A percentile compares a stretch with the other conserved stretches of the same genome.
Evolutionary conservation across 345 rosid genomes (phyloP).

Genomic region (Arabis hirsuta): DNA sequence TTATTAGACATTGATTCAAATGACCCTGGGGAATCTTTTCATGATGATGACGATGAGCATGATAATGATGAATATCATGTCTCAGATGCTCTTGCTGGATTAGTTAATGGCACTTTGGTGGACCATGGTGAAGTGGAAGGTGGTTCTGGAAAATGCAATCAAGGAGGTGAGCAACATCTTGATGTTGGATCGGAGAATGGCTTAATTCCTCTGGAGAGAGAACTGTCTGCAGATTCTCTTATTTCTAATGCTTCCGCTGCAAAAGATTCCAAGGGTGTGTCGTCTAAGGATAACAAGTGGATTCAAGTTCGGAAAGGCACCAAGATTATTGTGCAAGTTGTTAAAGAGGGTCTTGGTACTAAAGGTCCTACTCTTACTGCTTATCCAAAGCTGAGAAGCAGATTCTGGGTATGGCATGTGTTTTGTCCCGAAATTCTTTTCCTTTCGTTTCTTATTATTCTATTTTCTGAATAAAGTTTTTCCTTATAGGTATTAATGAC

Average conservation of each 20-base stretch:
- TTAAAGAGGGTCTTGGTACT: constrained; percentile 95
- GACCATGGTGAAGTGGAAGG: constrained; percentile 56
- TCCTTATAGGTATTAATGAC: constrained; percentile 68
- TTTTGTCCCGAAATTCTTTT: constrained; percentile 18
- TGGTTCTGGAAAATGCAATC: constrained; percentile 52
- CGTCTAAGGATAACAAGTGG: constrained; percentile 64
- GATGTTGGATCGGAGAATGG: constrained; percentile 49
- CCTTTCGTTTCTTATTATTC: constrained; percentile 25
- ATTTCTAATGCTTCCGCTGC: constrained; percentile 44
- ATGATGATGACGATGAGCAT: constrained; percentile 66
- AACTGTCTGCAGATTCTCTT: constrained; percentile 43
- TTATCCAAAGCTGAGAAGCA: constrained; percentile 86
- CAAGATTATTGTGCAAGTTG: constrained; percentile 94
- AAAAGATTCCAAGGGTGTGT: constrained; percentile 43
- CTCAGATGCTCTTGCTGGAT: constrained; percentile 55
- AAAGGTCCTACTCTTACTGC: constrained; percentile 92
- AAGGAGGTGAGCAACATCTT: constrained; percentile 51
- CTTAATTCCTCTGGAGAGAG: constrained; percentile 44
- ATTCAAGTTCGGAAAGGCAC: constrained; percentile 79
- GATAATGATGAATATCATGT: constrained; percentile 70
- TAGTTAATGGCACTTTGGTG: constrained; percentile 59
- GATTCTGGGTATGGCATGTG: constrained; percentile 81
- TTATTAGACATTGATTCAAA: constrained; percentile 46
- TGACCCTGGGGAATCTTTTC: constrained; percentile 58
- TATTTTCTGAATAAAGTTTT: constrained; percentile 34